phyloP scores from a whole-genome alignment of 176 grass and related monocot genomes.

The Lolium perenne region DNA sequence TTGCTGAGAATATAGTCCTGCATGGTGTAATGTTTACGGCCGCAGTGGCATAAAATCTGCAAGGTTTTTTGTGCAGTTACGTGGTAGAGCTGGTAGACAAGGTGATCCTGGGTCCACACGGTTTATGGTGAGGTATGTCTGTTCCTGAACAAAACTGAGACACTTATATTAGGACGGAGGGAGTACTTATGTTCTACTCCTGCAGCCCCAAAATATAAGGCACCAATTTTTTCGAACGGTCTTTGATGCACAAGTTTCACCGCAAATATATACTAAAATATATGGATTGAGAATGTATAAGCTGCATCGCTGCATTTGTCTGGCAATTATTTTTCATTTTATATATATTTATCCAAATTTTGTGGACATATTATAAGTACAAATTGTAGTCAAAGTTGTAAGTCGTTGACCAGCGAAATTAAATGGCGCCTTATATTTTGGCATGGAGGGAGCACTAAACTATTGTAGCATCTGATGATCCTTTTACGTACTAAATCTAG shows the following conservation, averaged over 20 bases:
- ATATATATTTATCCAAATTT: no score
- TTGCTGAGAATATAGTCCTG: conserved; percentile 19
- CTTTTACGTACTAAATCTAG: neutral
- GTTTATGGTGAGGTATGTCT: conserved; percentile 95
- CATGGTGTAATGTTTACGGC: neutral
- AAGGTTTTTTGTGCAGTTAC: conserved; percentile 57
- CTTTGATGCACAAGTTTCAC: no score
- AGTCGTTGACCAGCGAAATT: no score
- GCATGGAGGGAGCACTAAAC: neutral
- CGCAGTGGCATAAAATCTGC: conserved; percentile 18
- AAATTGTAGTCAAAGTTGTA: no score
- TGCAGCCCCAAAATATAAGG: no score
- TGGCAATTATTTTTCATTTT: no score
- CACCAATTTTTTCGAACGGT: no score
- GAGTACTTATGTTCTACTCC: neutral
- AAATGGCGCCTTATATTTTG: no score
- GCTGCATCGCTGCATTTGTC: no score
- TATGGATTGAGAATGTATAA: no score
- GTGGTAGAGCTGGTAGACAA: conserved; percentile 96
- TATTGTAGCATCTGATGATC: conserved; percentile 13
- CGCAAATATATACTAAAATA: no score
- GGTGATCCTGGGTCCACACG: conserved; percentile 98
- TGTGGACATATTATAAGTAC: no score
- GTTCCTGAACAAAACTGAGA: conserved; percentile 15
- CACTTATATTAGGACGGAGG: neutral